Evolutionary conservation across 306 rosid species (phyloP), one percentile per base, ranked within the genome.

Genomic region (Corylus avellana): DNA sequence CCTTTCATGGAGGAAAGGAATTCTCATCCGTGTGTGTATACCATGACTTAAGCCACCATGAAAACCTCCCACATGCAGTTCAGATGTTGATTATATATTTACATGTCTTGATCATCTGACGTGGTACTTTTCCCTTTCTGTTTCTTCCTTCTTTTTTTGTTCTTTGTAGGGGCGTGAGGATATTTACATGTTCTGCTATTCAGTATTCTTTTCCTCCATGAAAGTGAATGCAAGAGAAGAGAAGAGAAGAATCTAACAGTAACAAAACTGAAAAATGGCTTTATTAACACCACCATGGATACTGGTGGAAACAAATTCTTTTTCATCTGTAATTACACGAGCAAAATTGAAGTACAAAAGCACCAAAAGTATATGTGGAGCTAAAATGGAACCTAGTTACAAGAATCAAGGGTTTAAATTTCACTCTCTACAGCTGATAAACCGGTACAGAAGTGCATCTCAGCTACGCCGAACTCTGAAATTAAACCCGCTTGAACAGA

Each of bases 341-440:
- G 72, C 84, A 83, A 72, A 81, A 42, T 72, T 46, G 78, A 74
- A 55, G 78, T 77, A 85, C 83, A 73, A 62, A 78, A 80, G 32
- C 79, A 64, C 70, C 75, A 78, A 67, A 48, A 50, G 51, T 46
- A 18, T 49, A n/a, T 12, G 72, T 70, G 72, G 80, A 83, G 64
- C 73, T 70, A 72, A 80, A 61, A 77, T 32, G 62, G 84, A 81
- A 76, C 79, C 79, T 62, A 22, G 32, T 75, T 63, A 84, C 83
- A 87, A 69, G 82, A 83, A 83, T 79, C 29, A 56, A 80, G 67
- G 78, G 72, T 85, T 47, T 55, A 70, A 68, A 80, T 82, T 73
- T 37, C 11, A 48, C 56, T 61, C 69, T 70, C 75, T 72, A 63
- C 54, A 53, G 29, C 84, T 75, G 87, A 83, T 80, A 77, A 73